phyloP scores from a whole-genome alignment of 306 rosid species.

The Mucuna pruriens region DNA sequence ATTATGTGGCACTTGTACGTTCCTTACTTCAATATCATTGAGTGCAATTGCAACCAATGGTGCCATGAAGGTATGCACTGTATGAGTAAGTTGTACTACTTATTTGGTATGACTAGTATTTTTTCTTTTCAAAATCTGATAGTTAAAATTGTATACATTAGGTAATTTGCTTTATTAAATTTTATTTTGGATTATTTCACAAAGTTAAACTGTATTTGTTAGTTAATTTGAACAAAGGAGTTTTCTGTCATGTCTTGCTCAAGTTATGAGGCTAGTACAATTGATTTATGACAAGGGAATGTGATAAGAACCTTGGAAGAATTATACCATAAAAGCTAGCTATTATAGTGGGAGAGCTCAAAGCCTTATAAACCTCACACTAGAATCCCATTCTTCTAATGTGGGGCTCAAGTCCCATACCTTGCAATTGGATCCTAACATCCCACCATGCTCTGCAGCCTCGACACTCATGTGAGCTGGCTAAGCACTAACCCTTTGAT shows the following conservation, averaged over 20 bases:
- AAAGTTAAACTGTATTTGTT: constrained; percentile 4
- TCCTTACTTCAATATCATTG: constrained; percentile 89
- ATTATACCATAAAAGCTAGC: no score
- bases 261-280: background rate
- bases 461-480: no score
- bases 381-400: no score
- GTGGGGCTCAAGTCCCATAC: no score
- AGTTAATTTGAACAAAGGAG: constrained; percentile 32
- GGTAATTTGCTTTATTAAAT: constrained; percentile 2
- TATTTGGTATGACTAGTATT: constrained; percentile 9
- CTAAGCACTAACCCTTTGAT: no score
- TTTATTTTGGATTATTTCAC: constrained; percentile 17
- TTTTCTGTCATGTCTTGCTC: constrained; percentile 35
- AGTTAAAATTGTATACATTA: constrained; percentile 3
- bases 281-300: constrained; percentile 18
- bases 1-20: constrained; percentile 90
- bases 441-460: no score
- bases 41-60: constrained; percentile 99
- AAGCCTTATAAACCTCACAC: no score
- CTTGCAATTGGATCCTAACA: no score
- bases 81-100: constrained; percentile 21
- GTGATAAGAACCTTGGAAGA: no score
- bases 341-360: no score
- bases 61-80: constrained; percentile 89
- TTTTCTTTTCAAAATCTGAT: constrained; percentile 4